phyloP scores from a whole-genome alignment of 2,329 filamentous ascomycete genomes.

The Pyrenochaeta sp. region DNA sequence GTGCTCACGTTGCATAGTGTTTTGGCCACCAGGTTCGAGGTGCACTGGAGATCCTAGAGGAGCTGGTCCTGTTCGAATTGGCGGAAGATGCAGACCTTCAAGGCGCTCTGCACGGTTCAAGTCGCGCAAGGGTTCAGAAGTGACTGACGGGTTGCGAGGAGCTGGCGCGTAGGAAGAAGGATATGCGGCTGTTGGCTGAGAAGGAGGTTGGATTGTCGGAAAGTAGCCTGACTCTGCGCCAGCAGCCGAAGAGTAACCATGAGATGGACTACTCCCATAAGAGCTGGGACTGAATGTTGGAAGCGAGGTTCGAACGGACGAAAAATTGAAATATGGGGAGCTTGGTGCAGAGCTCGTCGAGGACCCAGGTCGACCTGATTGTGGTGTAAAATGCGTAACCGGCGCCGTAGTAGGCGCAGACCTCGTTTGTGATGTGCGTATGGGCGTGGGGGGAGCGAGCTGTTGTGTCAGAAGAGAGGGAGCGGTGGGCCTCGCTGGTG shows the following conservation, averaged over 20 bases:
- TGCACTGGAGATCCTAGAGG: slow-evolving; percentile 43
- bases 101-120: slow-evolving; percentile 33
- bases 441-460: slow-evolving; percentile 42
- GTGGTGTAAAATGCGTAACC: slow-evolving; percentile 38
- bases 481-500: slow-evolving; percentile 29
- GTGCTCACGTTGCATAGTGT: slow-evolving; percentile 26
- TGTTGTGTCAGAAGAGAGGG: slow-evolving; percentile 47
- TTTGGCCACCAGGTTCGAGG: slow-evolving; percentile 30
- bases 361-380: slow-evolving; percentile 37
- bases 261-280: slow-evolving; percentile 45
- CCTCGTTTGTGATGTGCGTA: slow-evolving; percentile 36
- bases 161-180: slow-evolving; percentile 39
- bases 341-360: slow-evolving; percentile 45
- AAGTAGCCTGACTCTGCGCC: slow-evolving; percentile 47
- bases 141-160: slow-evolving; percentile 35
- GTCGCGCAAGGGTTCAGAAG: slow-evolving; percentile 41
- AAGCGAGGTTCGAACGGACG: slow-evolving; percentile 45
- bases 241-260: slow-evolving; percentile 45
- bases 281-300: slow-evolving; percentile 45
- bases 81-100: slow-evolving; percentile 47
- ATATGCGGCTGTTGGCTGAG: slow-evolving; percentile 36
- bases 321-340: slow-evolving; percentile 48
- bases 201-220: slow-evolving; percentile 37
- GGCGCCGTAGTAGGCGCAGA: slow-evolving; percentile 38
- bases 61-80: slow-evolving; percentile 45